Percentiles rank a stretch among this genome's conserved stretches.
Evolutionary conservation across 345 rosid species (phyloP).

Genomic region (Corymbia maculata): DNA sequence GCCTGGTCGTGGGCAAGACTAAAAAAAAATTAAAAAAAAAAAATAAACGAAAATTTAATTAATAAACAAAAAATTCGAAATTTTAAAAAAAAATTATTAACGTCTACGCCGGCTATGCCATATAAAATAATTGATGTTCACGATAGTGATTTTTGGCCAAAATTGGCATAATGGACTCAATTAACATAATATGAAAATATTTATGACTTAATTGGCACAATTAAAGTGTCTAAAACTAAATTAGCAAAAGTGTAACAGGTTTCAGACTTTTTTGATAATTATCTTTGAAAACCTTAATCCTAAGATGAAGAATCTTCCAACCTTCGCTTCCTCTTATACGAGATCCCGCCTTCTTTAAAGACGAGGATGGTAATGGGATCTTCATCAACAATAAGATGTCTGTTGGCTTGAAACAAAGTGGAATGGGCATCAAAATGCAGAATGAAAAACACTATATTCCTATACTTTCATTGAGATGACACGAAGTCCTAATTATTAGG

Average conservation of each 20-base stretch:
- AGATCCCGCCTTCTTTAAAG: not conserved
- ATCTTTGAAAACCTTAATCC: not conserved
- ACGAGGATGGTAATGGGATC: not conserved
- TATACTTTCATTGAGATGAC: not conserved
- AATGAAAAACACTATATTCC: not conserved
- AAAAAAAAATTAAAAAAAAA: no score
- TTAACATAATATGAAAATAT: no score
- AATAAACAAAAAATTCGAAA: no score
- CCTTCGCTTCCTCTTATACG: not conserved
- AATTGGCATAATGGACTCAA: not conserved
- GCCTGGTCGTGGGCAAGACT: no score
- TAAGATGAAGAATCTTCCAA: not conserved
- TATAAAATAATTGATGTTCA: accelerated
- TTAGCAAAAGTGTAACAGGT: accelerated
- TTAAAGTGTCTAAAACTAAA: not conserved
- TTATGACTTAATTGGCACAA: not conserved
- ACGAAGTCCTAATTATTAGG: not conserved
- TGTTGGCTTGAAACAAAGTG: not conserved
- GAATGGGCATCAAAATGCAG: not conserved
- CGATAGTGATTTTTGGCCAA: accelerated
- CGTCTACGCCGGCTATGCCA: accelerated
- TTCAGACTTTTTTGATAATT: not conserved
- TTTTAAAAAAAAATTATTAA: no score
- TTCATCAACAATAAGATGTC: not conserved
- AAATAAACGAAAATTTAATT: no score